Evolutionary conservation across 208 protist genomes (phyloP), one percentile per base, ranked within the genome.

Genomic region (Trichomonas tenax): DNA sequence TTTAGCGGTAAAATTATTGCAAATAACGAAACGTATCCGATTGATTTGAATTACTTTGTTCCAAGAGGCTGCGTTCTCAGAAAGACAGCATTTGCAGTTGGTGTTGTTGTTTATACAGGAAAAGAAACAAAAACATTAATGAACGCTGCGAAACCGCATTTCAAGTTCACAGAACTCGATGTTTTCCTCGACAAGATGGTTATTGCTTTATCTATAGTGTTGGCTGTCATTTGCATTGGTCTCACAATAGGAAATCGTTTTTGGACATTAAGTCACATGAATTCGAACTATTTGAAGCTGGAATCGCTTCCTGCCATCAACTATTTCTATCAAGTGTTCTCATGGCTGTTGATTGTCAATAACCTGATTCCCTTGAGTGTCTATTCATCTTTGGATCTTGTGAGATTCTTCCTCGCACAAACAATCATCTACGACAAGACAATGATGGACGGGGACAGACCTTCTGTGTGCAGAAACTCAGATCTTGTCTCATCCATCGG

Each of bases 341-440:
- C 26, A 45, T 97, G 82, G 48, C 93, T 98, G 95, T 84, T 96
- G 23, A 96, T 97, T 38, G 95, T 97, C n/a, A 96, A 98, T 95
- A 99, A 99, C 97, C 96, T 99, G 40, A 98, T 99, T 88, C 98
- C 99, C n/a, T 98, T 99, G 96, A 99, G 98, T 21, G 97, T 98
- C 21, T 99, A 99, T 96, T 99, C 99, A 96, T 99, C 99, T 0
- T 97, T 98, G 97, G 98, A 40, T 98, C 99, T 36, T 99, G 99
- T 97, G 97, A 99, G 11, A 99, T 99, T 97, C 98, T 99, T 48
- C 99, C 98, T 81, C 99, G 99, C 82, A 98, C 98, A 15, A 97
- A 99, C 96, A 99, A 99, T 97, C 98, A 98, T 38, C 98, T 98
- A 88, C 97, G 98, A 82, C 99, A 99, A 88, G 97, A 98, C 95